phyloP scores from a whole-genome alignment of 2,329 filamentous ascomycete genomes.

The Colletotrichum navitas region DNA sequence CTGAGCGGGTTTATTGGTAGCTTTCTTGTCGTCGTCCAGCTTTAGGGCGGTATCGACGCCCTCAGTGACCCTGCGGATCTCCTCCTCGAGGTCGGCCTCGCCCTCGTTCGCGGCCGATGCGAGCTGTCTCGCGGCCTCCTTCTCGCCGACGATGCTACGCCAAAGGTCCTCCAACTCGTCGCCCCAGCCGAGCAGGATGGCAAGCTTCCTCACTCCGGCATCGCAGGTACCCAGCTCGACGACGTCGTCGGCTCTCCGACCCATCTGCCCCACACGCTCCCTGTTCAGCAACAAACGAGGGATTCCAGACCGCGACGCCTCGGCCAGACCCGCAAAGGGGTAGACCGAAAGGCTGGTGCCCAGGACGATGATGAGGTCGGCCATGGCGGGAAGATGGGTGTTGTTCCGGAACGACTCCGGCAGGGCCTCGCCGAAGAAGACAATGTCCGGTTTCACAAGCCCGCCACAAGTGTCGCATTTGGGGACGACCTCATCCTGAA shows the following conservation, averaged over 20 bases:
- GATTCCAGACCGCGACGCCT: constrained; percentile 68
- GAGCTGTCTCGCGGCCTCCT: constrained; percentile 65
- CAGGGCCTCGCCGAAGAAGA: constrained; percentile 88
- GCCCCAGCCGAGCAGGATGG: constrained; percentile 84
- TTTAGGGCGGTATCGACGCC: constrained; percentile 52
- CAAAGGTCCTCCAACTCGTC: constrained; percentile 85
- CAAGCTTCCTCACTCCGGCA: constrained; percentile 81
- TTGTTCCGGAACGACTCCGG: constrained; percentile 54
- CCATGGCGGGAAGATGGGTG: constrained; percentile 64
- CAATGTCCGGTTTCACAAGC: constrained; percentile 92
- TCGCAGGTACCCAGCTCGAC: constrained; percentile 87
- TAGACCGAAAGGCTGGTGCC: constrained; percentile 90
- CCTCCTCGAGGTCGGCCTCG: constrained; percentile 56
- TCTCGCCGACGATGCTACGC: constrained; percentile 74
- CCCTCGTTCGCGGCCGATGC: constrained; percentile 50
- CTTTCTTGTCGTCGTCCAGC: constrained; percentile 47
- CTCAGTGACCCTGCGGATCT: constrained; percentile 56
- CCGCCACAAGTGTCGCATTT: constrained; percentile 79
- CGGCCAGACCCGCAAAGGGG: constrained; percentile 87
- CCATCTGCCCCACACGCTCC: constrained; percentile 84
- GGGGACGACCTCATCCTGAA: constrained; percentile 77
- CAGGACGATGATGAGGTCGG: constrained; percentile 86
- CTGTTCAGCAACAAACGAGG: constrained; percentile 91
- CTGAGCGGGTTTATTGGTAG: neutral
- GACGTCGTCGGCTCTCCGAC: constrained; percentile 85